These are phyloP conservation scores for Scheffersomyces lignicola DNA, from an alignment of 1,139 yeast genomes.

Conservation along the genomic window DNA sequence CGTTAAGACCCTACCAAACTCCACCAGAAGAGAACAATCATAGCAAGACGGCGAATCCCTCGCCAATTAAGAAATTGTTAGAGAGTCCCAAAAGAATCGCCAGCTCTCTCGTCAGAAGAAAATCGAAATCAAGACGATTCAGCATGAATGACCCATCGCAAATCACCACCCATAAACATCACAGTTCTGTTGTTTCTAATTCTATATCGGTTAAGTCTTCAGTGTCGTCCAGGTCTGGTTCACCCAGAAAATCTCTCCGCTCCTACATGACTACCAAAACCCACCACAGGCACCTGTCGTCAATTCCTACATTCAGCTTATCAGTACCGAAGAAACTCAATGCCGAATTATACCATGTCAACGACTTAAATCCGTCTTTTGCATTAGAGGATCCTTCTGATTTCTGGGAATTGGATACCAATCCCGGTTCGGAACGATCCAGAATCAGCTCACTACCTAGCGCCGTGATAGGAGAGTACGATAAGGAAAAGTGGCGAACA, in stretches of 20 bases:
- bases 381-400: slow-evolving; percentile 22
- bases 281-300: slow-evolving; percentile 5
- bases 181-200: slow-evolving; percentile 30
- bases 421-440: slow-evolving; percentile 38
- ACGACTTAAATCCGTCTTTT: background rate
- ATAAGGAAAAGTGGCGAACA: slow-evolving; percentile 63
- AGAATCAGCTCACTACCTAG: slow-evolving; percentile 54
- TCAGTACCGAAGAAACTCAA: background rate
- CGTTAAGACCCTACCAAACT: background rate
- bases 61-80: slow-evolving; percentile 36
- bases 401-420: slow-evolving; percentile 40
- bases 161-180: slow-evolving; percentile 22
- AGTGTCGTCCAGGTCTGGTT: slow-evolving; percentile 26
- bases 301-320: slow-evolving; percentile 5
- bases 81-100: slow-evolving; percentile 37
- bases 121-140: slow-evolving; percentile 16
- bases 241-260: slow-evolving; percentile 32
- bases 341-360: background rate
- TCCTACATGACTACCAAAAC: slow-evolving; percentile 17
- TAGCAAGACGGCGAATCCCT: slow-evolving; percentile 10
- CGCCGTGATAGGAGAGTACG: slow-evolving; percentile 63
- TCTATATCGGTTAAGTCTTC: slow-evolving; percentile 30
- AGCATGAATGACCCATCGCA: slow-evolving; percentile 10
- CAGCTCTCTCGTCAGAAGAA: slow-evolving; percentile 24
- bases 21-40: slow-evolving; percentile 1